These are phyloP conservation scores for Parasarocladium wereldwijsianum DNA, from an alignment of 2,329 filamentous ascomycete species.

Conservation along the genomic window DNA sequence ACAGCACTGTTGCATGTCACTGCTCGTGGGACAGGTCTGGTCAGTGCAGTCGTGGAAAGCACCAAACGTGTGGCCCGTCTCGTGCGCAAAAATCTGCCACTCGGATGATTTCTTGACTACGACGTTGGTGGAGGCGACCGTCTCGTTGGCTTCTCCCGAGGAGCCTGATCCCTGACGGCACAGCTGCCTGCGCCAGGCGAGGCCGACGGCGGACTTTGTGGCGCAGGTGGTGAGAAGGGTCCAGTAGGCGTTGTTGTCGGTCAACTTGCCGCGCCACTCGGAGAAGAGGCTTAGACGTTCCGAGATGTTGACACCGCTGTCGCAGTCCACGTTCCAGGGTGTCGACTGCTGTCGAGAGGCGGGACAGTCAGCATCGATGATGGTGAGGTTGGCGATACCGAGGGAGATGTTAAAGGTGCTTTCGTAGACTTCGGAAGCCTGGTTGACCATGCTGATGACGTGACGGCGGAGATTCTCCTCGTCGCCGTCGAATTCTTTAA, in stretches of 20 bases:
- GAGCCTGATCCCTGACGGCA: constrained; percentile 48
- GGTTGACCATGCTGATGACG: constrained; percentile 72
- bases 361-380: constrained; percentile 64
- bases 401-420: constrained; percentile 88
- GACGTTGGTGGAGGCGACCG: constrained; percentile 75
- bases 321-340: constrained; percentile 75
- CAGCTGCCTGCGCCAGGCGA: constrained; percentile 85
- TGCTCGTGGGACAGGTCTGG: constrained; percentile 51
- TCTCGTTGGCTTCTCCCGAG: constrained; percentile 44
- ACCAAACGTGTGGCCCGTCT: constrained; percentile 87
- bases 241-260: constrained; percentile 85
- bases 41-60: constrained; percentile 84
- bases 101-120: constrained; percentile 71
- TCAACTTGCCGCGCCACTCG: constrained; percentile 63
- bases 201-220: constrained; percentile 71
- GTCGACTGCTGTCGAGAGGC: constrained; percentile 49
- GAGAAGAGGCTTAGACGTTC: constrained; percentile 80
- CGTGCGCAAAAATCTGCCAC: constrained; percentile 94
- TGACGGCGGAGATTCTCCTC: constrained; percentile 50
- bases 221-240: constrained; percentile 71
- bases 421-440: constrained; percentile 79
- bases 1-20: constrained; percentile 51
- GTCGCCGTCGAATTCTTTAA: constrained; percentile 50
- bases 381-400: constrained; percentile 71
- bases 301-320: constrained; percentile 46